Evolutionary conservation across 768 basidiomycete genomes (phyloP).

Genomic region (Rhodocollybia butyracea): DNA sequence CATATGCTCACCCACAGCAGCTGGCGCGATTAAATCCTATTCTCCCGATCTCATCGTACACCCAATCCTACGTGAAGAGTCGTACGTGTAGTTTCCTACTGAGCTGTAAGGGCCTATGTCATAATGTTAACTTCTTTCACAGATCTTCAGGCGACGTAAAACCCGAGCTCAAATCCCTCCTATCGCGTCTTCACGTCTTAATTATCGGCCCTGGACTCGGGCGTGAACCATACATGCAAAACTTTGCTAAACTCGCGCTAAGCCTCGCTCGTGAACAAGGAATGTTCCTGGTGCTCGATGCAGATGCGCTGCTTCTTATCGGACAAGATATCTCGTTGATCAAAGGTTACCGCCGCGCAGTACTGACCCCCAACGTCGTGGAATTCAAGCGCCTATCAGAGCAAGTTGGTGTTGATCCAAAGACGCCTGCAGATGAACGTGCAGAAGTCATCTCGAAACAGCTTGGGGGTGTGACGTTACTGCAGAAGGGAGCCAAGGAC

Average conservation of each 20-base stretch:
- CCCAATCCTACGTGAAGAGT: conserved; percentile 74
- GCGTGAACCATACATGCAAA: conserved; percentile 87
- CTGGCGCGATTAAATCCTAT: conserved; percentile 92
- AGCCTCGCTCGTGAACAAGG: conserved; percentile 65
- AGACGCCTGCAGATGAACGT: conserved; percentile 46
- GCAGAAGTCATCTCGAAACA: conserved; percentile 69
- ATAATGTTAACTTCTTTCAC: background rate
- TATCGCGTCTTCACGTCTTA: conserved; percentile 87
- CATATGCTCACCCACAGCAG: conserved; percentile 92
- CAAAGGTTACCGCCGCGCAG: conserved; percentile 80
- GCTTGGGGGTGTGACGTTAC: conserved; percentile 84
- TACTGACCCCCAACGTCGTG: conserved; percentile 92
- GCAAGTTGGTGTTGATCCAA: conserved; percentile 59
- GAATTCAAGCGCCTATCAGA: conserved; percentile 88
- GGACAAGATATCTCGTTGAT: conserved; percentile 72
- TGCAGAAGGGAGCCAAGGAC: conserved; percentile 85
- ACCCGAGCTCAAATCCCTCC: conserved; percentile 57
- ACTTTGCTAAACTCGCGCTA: conserved; percentile 73
- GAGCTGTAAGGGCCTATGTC: background rate
- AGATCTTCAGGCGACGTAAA: conserved; percentile 50
- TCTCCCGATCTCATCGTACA: conserved; percentile 98
- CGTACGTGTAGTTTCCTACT: conserved; percentile 36
- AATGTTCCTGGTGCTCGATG: conserved; percentile 92
- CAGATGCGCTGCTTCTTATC: conserved; percentile 85
- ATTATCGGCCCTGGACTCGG: conserved; percentile 95